A percentile compares a stretch with the other conserved stretches of the same genome.
Conservation (phyloP, 441 rosid genomes). For the Adansonia gregorii region DNA sequence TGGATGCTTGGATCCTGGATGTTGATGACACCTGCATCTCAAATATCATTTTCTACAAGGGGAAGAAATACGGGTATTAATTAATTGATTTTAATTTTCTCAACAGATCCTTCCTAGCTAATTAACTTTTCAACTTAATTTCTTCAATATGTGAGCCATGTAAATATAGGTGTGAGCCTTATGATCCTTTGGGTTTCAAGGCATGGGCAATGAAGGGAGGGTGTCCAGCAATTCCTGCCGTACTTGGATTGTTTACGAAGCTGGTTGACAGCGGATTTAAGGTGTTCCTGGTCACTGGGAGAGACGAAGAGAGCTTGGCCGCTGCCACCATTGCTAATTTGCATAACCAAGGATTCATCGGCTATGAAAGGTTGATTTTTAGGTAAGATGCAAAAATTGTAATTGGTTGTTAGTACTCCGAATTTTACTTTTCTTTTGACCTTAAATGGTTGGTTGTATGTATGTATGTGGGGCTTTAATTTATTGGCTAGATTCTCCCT, state of each 20-base stretch:
- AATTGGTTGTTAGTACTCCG: background rate
- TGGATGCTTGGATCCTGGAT: constrained; percentile 90
- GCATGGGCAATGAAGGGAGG: constrained; percentile 74
- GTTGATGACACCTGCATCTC: constrained; percentile 93
- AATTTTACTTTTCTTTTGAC: background rate
- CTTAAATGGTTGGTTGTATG: no score
- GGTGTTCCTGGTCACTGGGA: constrained; percentile 77
- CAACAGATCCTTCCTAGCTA: background rate
- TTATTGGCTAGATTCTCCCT: background rate
- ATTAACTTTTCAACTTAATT: background rate
- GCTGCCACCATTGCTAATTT: constrained; percentile 60
- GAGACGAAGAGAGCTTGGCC: constrained; percentile 67
- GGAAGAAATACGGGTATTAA: constrained; percentile 72
- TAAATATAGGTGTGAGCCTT: constrained; percentile 71
- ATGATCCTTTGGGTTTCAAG: constrained; percentile 61
- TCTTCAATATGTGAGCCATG: no score
- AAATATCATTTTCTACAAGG: constrained; percentile 66
- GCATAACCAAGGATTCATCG: constrained; percentile 59
- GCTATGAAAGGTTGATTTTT: constrained; percentile 66
- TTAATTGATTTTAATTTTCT: background rate
- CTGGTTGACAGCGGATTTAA: constrained; percentile 61
- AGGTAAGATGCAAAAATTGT: constrained; percentile 44
- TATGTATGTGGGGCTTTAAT: background rate
- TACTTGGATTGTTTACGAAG: constrained; percentile 51
- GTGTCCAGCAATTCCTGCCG: constrained; percentile 67